These are phyloP conservation scores for Paralagenidium karlingii DNA, from an alignment of 352 stramenopile genomes.

Conservation along the genomic window DNA sequence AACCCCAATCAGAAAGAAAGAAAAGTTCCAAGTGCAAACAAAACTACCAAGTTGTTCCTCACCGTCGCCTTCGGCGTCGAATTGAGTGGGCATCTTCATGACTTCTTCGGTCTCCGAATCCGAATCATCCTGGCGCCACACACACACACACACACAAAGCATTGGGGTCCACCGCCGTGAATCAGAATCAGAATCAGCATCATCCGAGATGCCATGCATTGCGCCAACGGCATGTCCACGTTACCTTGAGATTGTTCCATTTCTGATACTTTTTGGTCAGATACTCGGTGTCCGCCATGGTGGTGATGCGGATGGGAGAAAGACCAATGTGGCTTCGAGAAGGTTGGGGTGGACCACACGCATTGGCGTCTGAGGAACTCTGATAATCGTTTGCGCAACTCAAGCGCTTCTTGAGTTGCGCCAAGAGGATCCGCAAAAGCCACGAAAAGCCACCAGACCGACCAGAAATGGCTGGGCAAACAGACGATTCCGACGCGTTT, in stretches of 20 bases:
- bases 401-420: too few relatives aligned
- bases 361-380: too few relatives aligned
- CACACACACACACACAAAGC: background rate
- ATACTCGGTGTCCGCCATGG: slow-evolving; percentile 31
- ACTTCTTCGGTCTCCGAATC: slow-evolving; percentile 32
- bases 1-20: background rate
- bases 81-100: slow-evolving; percentile 59
- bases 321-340: too few relatives aligned
- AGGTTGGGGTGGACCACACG: too few relatives aligned
- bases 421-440: too few relatives aligned
- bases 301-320: background rate
- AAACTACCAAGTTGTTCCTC: background rate
- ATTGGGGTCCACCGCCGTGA: background rate
- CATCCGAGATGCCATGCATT: too few relatives aligned
- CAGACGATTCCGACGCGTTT: too few relatives aligned
- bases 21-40: background rate
- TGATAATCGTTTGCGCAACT: too few relatives aligned
- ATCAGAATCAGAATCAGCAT: background rate
- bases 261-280: slow-evolving; percentile 84
- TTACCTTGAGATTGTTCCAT: slow-evolving; percentile 77
- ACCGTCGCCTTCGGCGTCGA: slow-evolving; percentile 73
- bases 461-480: too few relatives aligned
- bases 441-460: too few relatives aligned
- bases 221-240: too few relatives aligned
- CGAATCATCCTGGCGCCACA: slow-evolving; percentile 30